These are phyloP conservation scores for Microthyrium microscopicum DNA, from an alignment of 2,329 filamentous ascomycete genomes.

Conservation along the genomic window DNA sequence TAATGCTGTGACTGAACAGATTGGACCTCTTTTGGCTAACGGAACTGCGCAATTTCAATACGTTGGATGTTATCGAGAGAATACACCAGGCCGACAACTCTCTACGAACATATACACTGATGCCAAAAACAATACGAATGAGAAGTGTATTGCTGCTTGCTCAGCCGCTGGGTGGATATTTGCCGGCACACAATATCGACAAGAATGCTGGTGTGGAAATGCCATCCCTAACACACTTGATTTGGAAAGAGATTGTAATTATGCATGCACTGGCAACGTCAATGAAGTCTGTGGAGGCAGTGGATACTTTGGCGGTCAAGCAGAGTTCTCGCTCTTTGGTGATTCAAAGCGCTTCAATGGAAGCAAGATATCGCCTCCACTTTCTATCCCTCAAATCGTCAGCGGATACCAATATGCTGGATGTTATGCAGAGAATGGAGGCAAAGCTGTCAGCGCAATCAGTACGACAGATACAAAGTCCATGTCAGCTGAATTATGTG, in stretches of 20 bases:
- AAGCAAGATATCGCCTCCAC: constrained; percentile 12
- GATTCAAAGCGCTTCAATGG: constrained; percentile 11
- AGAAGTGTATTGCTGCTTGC: constrained; percentile 30
- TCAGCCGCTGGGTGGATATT: constrained; percentile 21
- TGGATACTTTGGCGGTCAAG: constrained; percentile 21
- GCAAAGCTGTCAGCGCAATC: constrained; percentile 7
- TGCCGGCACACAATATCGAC: constrained; percentile 32
- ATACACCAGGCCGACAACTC: constrained; percentile 38
- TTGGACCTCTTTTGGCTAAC: constrained; percentile 28
- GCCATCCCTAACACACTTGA: constrained; percentile 29
- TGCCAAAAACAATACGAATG: constrained; percentile 24
- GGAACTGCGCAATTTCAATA: constrained; percentile 36
- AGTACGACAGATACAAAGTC: constrained; percentile 2
- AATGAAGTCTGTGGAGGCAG: constrained; percentile 39
- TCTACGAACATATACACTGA: constrained; percentile 25
- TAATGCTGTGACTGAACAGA: constrained; percentile 35
- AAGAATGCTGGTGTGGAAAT: constrained; percentile 40
- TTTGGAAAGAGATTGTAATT: constrained; percentile 33
- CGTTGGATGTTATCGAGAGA: constrained; percentile 38
- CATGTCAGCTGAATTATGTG: constrained; percentile 7
- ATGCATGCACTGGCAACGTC: constrained; percentile 31
- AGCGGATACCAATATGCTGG: constrained; percentile 7
- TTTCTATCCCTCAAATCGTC: constrained; percentile 9
- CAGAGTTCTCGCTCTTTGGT: constrained; percentile 26
- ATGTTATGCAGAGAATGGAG: constrained; percentile 7